Conservation (phyloP, 345 rosid species). For the Aurinia saxatilis region DNA sequence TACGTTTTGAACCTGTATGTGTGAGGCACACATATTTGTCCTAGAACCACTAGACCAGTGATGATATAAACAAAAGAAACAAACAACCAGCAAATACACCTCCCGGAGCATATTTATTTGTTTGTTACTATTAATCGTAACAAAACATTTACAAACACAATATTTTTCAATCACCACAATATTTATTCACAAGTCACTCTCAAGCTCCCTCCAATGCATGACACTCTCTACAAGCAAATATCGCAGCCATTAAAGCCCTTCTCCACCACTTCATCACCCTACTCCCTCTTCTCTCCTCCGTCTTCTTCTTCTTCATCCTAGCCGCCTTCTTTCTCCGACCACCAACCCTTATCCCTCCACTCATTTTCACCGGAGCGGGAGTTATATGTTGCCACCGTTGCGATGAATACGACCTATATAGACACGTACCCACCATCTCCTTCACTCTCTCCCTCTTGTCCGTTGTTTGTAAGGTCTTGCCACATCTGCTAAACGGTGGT, state of each 20-base stretch:
- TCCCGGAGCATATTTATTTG: too few relatives aligned
- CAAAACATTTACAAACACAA: too few relatives aligned
- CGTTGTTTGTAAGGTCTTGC: not conserved
- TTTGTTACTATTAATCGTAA: too few relatives aligned
- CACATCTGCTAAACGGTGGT: not conserved
- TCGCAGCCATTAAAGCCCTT: constrained; percentile 45
- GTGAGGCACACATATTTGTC: too few relatives aligned
- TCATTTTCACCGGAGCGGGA: constrained; percentile 38
- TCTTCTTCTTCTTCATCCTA: constrained; percentile 9
- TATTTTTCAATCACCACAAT: too few relatives aligned
- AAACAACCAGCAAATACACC: too few relatives aligned
- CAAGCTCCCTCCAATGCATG: constrained; percentile 61
- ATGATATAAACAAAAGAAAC: too few relatives aligned
- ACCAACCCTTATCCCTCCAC: constrained; percentile 28
- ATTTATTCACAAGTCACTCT: constrained; percentile 13
- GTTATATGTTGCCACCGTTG: constrained; percentile 68
- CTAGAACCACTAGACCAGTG: too few relatives aligned
- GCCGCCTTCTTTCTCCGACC: constrained; percentile 8
- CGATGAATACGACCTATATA: constrained; percentile 21
- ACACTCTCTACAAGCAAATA: constrained; percentile 59
- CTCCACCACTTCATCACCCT: constrained; percentile 34
- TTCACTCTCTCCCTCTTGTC: constrained; percentile 12
- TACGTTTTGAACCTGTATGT: too few relatives aligned
- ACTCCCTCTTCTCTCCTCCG: constrained; percentile 6
- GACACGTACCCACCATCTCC: constrained; percentile 32